Evolutionary conservation across 495 filamentous ascomycete species (phyloP).

Genomic region (Penicillium parvum): DNA sequence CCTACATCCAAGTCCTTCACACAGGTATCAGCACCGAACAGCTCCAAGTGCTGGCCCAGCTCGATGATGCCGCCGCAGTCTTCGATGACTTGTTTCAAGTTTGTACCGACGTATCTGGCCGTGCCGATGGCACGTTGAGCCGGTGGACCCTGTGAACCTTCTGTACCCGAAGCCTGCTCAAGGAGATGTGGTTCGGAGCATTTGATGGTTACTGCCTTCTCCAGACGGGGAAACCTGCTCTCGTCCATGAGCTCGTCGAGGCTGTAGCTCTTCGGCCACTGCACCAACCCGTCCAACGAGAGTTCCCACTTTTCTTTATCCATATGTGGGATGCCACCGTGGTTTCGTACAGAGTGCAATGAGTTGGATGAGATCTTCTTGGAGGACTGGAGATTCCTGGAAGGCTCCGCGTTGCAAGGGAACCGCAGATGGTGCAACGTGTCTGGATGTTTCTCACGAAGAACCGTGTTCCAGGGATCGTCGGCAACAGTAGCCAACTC

Average conservation of each 20-base stretch:
- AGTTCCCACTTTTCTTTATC: constrained; percentile 49
- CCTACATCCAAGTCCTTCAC: constrained; percentile 58
- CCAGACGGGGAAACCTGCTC: constrained; percentile 49
- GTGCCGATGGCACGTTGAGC: constrained; percentile 65
- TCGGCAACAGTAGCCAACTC: constrained; percentile 45
- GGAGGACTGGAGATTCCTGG: constrained; percentile 42
- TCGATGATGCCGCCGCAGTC: constrained; percentile 56
- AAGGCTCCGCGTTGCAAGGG: constrained; percentile 67
- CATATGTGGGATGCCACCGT: constrained; percentile 61
- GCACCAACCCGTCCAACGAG: constrained; percentile 53
- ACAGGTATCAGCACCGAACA: constrained; percentile 64
- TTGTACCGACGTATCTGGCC: constrained; percentile 57
- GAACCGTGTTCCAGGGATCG: constrained; percentile 55
- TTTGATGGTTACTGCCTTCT: constrained; percentile 56
- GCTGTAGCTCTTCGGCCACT: constrained; percentile 48
- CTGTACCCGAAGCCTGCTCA: constrained; percentile 64
- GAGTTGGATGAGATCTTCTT: constrained; percentile 56
- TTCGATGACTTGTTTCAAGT: constrained; percentile 63
- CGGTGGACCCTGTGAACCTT: constrained; percentile 65
- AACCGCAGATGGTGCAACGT: constrained; percentile 69
- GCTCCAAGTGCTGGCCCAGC: constrained; percentile 55
- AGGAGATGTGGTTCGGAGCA: constrained; percentile 65
- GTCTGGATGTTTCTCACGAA: constrained; percentile 56
- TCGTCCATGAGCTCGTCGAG: constrained; percentile 56
- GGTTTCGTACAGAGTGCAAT: constrained; percentile 63